These are phyloP conservation scores for Alternaria sp. DNA, from an alignment of 2,329 filamentous ascomycete species.

Conservation along the genomic window DNA sequence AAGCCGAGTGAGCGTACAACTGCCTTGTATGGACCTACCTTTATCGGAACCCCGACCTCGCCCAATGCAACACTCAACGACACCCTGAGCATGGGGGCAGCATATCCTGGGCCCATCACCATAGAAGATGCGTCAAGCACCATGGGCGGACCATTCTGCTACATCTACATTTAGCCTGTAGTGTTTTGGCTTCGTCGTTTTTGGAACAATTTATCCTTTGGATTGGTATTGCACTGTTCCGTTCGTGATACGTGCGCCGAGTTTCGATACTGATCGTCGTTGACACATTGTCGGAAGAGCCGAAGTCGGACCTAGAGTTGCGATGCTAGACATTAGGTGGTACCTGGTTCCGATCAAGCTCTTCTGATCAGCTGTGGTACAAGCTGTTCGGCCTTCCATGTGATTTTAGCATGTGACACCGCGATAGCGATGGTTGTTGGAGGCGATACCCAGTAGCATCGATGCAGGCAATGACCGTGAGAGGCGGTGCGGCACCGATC, in stretches of 20 bases:
- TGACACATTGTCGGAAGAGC: neutral
- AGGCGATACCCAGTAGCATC: neutral
- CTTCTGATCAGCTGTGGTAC: neutral
- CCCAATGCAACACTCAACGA: slow-evolving; percentile 53
- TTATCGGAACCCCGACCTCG: slow-evolving; percentile 51
- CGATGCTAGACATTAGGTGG: neutral
- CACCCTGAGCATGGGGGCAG: slow-evolving; percentile 48
- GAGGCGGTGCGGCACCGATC: neutral
- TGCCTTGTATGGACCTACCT: slow-evolving; percentile 50
- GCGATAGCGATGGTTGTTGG: neutral
- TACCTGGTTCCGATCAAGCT: neutral
- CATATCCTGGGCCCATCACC: slow-evolving; percentile 37
- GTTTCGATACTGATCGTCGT: neutral
- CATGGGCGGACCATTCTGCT: slow-evolving; percentile 53
- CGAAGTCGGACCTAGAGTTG: neutral
- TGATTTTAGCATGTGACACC: neutral
- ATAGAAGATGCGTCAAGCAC: slow-evolving; percentile 53
- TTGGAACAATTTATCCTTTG: neutral
- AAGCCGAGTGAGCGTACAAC: slow-evolving; percentile 45
- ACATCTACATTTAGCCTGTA: slow-evolving; percentile 45
- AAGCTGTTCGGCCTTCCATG: neutral
- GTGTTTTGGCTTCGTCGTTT: neutral
- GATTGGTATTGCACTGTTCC: neutral
- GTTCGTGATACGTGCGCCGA: neutral
- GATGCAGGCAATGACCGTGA: neutral